phyloP scores from a whole-genome alignment of 106 monocot genomes.

The Dendrobium catenatum region DNA sequence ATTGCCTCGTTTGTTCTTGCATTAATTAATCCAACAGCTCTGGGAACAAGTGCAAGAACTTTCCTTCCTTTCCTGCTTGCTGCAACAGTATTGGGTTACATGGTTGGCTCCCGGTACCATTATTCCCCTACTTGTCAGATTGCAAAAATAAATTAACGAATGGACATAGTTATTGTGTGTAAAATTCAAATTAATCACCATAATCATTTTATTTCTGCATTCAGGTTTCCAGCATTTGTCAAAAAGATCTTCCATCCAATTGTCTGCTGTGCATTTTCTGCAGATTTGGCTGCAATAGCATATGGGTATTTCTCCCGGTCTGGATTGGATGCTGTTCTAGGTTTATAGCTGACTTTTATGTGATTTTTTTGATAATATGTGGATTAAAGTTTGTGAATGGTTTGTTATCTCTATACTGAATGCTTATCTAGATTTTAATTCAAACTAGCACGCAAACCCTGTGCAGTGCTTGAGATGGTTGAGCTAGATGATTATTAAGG shows the following conservation, averaged over 20 bases:
- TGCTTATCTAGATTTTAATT: background rate
- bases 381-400: background rate
- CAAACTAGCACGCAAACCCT: background rate
- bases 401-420: background rate
- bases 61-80: slow-evolving; percentile 86
- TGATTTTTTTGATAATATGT: background rate
- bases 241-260: slow-evolving; percentile 94
- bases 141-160: background rate
- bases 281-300: slow-evolving; percentile 81
- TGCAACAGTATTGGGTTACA: slow-evolving; percentile 82
- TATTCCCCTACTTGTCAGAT: slow-evolving; percentile 8
- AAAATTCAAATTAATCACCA: background rate
- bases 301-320: slow-evolving; percentile 76
- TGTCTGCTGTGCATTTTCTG: slow-evolving; percentile 82
- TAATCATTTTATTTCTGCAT: background rate
- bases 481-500: background rate
- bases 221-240: slow-evolving; percentile 62
- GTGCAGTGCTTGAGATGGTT: background rate
- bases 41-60: slow-evolving; percentile 84
- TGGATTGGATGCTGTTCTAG: slow-evolving; percentile 90
- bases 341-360: slow-evolving; percentile 34
- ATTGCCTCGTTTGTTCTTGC: slow-evolving; percentile 59
- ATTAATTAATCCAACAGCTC: slow-evolving; percentile 44
- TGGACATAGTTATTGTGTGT: background rate
- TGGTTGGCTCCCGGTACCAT: slow-evolving; percentile 86